Evolutionary conservation across 441 rosid species (phyloP), one percentile per base, ranked within the genome.

Genomic region (Croton laevigatus): DNA sequence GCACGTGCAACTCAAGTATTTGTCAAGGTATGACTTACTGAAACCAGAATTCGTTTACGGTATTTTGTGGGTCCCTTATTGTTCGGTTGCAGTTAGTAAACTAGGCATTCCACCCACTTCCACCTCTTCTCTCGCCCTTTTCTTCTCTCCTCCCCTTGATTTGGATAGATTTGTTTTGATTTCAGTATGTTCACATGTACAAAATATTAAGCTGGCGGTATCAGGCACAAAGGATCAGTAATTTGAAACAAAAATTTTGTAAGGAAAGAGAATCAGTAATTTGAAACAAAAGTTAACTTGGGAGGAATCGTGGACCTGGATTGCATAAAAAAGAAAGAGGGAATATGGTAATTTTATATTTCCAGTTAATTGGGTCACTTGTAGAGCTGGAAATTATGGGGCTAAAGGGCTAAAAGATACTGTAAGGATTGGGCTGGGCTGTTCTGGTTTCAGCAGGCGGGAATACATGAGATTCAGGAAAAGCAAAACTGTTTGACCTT

Each of bases 1-100:
- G 78, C 81, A 76, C 93, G 99, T 72, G 97, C 99, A 71, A 88
- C 97, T 51, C 93, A 96, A 80, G 93, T 90, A 59, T 96, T 91
- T 79, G 97, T 96, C 72, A 96, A 93, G 99, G 99, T 96, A 84
- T 69, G 71, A 32, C 59, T 62, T 59, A 66, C 54, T 60, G 14
- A 14, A 3, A 60, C 7, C n/a, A 49, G 45, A n/a, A 12, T 34
- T 17, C 42, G 17, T 6, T n/a, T 36, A 53, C 23, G 20, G 12
- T 34, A 9, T 45, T 23, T 27, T 3, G 32, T 27, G 23, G 36
- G 44, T 17, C 23, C 16, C 13, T 45, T 58, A 20, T 45, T 34
- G 44, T 44, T 58, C 16, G 17, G 44, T 32, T 10, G 54, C 62
- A 37, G 22, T 53, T 54, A 53, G 51, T 37, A 22, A 12, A 65